Conservation (phyloP, 352 stramenopile species). For the Globisporangium camurandrum region DNA sequence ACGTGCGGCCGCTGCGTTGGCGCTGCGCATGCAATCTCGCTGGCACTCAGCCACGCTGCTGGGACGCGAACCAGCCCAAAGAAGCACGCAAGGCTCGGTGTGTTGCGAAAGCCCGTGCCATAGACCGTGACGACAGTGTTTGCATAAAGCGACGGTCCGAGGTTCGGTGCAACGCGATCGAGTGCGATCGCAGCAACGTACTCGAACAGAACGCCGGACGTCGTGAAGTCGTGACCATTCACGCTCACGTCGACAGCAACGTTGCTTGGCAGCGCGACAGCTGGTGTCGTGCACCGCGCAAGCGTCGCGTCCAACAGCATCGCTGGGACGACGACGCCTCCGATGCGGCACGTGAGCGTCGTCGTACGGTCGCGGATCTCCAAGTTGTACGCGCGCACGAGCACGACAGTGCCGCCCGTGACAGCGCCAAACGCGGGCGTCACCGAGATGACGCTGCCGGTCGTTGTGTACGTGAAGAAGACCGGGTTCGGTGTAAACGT, state of each 20-base stretch:
- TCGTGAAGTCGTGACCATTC: conserved; percentile 50
- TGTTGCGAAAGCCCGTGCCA: conserved; percentile 56
- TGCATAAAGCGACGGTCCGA: conserved; percentile 44
- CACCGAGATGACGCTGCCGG: conserved; percentile 41
- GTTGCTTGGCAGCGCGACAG: conserved; percentile 13
- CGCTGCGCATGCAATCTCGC: conserved; percentile 47
- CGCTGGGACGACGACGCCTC: conserved; percentile 15
- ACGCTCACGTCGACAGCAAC: conserved; percentile 46
- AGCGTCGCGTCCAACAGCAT: conserved; percentile 23
- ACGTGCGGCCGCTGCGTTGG: conserved; percentile 48
- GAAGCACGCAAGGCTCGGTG: conserved; percentile 36
- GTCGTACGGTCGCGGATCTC: conserved; percentile 31
- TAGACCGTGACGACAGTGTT: conserved; percentile 58
- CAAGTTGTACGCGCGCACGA: conserved; percentile 53
- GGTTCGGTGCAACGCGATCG: conserved; percentile 31
- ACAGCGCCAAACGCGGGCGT: conserved; percentile 41
- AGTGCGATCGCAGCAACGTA: conserved; percentile 40
- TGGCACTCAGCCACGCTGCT: conserved; percentile 38
- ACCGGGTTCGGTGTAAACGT: conserved; percentile 53
- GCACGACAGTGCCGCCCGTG: conserved; percentile 38
- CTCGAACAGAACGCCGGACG: conserved; percentile 32
- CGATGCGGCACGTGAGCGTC: conserved; percentile 41
- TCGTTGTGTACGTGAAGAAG: conserved; percentile 75
- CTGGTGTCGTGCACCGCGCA: conserved; percentile 45
- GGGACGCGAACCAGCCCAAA: conserved; percentile 29